phyloP scores from a whole-genome alignment of 2,329 filamentous ascomycete species.

The Diaporthe sp. region DNA sequence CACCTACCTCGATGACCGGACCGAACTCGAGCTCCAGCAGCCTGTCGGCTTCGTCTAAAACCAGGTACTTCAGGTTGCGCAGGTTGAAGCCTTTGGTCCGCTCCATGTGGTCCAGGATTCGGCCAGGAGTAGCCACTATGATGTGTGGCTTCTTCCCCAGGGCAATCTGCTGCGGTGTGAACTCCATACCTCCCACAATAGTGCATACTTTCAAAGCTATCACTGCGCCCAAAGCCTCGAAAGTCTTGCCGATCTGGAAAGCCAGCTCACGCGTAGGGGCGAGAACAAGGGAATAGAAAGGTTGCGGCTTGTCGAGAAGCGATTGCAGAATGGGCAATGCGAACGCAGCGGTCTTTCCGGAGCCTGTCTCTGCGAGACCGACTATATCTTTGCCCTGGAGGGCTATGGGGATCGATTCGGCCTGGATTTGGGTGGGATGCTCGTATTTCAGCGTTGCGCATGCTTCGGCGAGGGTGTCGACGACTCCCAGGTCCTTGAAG shows the following conservation, averaged over 20 bases:
- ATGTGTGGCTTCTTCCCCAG: conserved; percentile 97
- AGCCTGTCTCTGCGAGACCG: conserved; percentile 93
- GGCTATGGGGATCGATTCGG: conserved; percentile 84
- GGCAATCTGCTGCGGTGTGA: conserved; percentile 91
- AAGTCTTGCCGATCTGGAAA: conserved; percentile 88
- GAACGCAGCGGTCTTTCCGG: conserved; percentile 96
- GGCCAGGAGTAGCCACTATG: conserved; percentile 90
- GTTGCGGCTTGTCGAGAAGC: conserved; percentile 87
- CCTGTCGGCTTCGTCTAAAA: conserved; percentile 95
- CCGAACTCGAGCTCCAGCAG: conserved; percentile 91
- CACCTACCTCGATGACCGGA: conserved; percentile 89
- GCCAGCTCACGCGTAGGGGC: conserved; percentile 95
- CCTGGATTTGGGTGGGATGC: conserved; percentile 89
- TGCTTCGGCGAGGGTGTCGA: conserved; percentile 89
- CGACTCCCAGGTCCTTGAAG: conserved; percentile 83
- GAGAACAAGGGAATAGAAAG: conserved; percentile 89
- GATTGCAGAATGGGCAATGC: conserved; percentile 92
- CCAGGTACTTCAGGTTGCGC: conserved; percentile 84
- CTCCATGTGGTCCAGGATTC: conserved; percentile 91
- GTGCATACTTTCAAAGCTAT: conserved; percentile 91
- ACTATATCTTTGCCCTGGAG: conserved; percentile 87
- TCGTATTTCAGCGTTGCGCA: conserved; percentile 88
- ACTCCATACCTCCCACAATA: conserved; percentile 94
- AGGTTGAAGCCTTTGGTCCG: conserved; percentile 97
- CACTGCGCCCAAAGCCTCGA: conserved; percentile 87